Percentiles rank a stretch among this genome's conserved stretches.
Conservation (phyloP, 2,329 filamentous ascomycete species). For the Aspergillus bombycis region DNA sequence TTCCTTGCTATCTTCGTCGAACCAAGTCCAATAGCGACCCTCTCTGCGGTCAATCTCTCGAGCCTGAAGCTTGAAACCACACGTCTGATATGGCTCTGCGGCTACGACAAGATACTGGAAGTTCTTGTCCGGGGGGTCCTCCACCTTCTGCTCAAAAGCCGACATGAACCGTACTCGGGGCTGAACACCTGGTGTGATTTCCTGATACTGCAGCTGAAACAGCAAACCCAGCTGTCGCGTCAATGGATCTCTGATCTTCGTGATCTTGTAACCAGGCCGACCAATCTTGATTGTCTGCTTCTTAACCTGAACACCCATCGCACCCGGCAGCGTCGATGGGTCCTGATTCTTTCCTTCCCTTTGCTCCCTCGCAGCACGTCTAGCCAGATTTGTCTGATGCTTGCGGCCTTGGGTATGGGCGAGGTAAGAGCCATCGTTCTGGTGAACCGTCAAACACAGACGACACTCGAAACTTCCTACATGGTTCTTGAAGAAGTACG, state of each 20-base stretch:
- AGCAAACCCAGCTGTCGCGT: slow-evolving; percentile 86
- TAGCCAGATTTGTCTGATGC: slow-evolving; percentile 96
- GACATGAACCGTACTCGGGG: slow-evolving; percentile 97
- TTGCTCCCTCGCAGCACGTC: slow-evolving; percentile 92
- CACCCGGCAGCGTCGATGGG: slow-evolving; percentile 69
- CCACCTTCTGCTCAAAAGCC: slow-evolving; percentile 92
- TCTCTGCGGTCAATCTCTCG: slow-evolving; percentile 89
- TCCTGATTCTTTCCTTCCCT: slow-evolving; percentile 75
- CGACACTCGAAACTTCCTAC: slow-evolving; percentile 97
- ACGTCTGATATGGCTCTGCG: slow-evolving; percentile 97
- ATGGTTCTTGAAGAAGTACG: slow-evolving; percentile 99
- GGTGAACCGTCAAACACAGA: slow-evolving; percentile 94
- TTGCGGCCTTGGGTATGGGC: slow-evolving; percentile 98
- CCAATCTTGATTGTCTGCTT: slow-evolving; percentile 93
- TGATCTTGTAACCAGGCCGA: slow-evolving; percentile 95
- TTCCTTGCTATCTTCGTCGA: slow-evolving; percentile 92
- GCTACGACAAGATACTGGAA: slow-evolving; percentile 95
- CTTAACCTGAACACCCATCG: slow-evolving; percentile 76
- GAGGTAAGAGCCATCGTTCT: slow-evolving; percentile 98
- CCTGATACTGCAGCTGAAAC: slow-evolving; percentile 96
- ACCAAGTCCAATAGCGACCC: slow-evolving; percentile 90
- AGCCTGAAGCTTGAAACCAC: slow-evolving; percentile 92
- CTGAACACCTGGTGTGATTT: slow-evolving; percentile 73
- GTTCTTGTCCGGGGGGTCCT: slow-evolving; percentile 86
- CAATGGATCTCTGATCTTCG: slow-evolving; percentile 87